phyloP scores from a whole-genome alignment of 495 filamentous ascomycete genomes.

The Rhizodiscina lignyota region DNA sequence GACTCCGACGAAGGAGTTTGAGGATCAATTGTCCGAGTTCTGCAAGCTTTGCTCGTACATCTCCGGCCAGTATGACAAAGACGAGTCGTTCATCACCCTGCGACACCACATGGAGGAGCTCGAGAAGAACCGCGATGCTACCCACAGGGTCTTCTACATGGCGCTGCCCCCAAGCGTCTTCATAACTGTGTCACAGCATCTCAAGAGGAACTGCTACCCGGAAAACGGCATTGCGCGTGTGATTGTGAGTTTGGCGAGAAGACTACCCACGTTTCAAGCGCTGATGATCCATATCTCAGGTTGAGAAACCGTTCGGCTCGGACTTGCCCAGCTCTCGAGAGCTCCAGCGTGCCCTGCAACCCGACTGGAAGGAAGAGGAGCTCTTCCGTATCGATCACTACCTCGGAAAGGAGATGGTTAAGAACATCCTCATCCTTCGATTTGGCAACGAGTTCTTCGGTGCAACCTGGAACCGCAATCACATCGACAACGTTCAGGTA shows the following conservation, averaged over 20 bases:
- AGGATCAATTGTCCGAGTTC: constrained; percentile 86
- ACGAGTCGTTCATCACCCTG: constrained; percentile 82
- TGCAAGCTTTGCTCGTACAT: constrained; percentile 78
- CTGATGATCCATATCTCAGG: constrained; percentile 28
- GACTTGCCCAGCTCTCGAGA: constrained; percentile 88
- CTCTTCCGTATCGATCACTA: constrained; percentile 99
- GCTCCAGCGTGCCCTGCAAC: constrained; percentile 85
- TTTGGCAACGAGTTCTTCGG: constrained; percentile 99
- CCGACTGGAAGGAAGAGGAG: constrained; percentile 98
- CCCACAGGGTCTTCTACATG: constrained; percentile 97
- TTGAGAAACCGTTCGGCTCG: constrained; percentile 99
- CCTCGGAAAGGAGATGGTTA: constrained; percentile 99
- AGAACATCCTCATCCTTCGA: constrained; percentile 95
- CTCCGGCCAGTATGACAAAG: constrained; percentile 92
- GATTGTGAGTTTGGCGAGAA: constrained; percentile 44
- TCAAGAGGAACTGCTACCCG: constrained; percentile 95
- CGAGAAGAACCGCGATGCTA: constrained; percentile 67
- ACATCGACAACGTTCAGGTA: constrained; percentile 92
- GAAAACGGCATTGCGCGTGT: constrained; percentile 75
- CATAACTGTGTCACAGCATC: constrained; percentile 87
- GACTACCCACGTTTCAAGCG: not conserved
- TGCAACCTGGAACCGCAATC: constrained; percentile 96
- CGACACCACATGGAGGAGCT: constrained; percentile 79
- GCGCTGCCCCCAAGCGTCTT: constrained; percentile 95
- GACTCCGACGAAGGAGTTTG: constrained; percentile 92